phyloP scores from a whole-genome alignment of 768 basidiomycete genomes.

The Gymnopilus junonius region DNA sequence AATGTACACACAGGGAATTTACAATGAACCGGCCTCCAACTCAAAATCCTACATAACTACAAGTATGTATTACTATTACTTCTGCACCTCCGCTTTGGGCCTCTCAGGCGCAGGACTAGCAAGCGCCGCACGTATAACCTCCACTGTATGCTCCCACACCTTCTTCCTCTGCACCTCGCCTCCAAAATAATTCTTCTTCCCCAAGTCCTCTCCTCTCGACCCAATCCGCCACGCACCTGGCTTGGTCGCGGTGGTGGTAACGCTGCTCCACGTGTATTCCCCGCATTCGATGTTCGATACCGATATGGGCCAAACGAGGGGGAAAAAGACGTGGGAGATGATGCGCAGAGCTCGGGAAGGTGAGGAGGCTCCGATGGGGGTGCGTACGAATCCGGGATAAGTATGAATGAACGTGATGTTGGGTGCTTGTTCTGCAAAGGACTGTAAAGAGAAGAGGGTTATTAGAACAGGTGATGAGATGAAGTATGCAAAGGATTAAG shows the following conservation, averaged over 20 bases:
- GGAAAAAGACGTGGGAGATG: slow-evolving; percentile 21
- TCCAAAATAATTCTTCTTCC: slow-evolving; percentile 37
- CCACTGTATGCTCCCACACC: slow-evolving; percentile 40
- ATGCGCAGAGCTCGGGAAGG: slow-evolving; percentile 27
- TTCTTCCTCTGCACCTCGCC: slow-evolving; percentile 37
- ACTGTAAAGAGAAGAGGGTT: slow-evolving; percentile 21
- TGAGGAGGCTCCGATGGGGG: slow-evolving; percentile 30
- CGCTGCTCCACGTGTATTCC: slow-evolving; percentile 43
- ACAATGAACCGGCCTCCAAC: no score
- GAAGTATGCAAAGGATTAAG: no score
- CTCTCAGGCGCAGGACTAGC: no score
- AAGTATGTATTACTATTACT: no score
- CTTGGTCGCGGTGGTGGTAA: slow-evolving; percentile 23
- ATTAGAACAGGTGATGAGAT: background rate
- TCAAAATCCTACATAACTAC: no score
- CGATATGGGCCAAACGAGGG: slow-evolving; percentile 29
- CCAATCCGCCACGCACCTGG: slow-evolving; percentile 37
- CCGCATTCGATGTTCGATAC: slow-evolving; percentile 31
- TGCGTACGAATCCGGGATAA: slow-evolving; percentile 42
- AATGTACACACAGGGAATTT: no score
- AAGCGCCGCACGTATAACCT: slow-evolving; percentile 2
- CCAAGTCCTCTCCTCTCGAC: slow-evolving; percentile 39
- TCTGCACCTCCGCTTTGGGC: no score
- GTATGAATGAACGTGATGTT: slow-evolving; percentile 40
- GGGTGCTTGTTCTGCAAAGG: slow-evolving; percentile 34